Evolutionary conservation across 805 yeast genomes (phyloP).

Genomic region (Phaffomyces antillensis): DNA sequence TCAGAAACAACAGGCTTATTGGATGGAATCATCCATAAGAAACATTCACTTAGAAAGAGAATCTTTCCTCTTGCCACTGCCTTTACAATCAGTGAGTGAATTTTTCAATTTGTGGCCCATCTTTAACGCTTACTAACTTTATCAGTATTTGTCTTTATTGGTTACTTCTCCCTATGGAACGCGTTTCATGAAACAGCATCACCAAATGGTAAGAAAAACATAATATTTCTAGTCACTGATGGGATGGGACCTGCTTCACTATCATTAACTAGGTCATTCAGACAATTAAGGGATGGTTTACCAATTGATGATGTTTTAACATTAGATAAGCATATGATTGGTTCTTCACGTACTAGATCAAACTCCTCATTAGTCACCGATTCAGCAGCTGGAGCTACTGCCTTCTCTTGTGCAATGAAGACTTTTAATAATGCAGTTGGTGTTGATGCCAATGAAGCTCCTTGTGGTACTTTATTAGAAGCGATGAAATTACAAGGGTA

Average conservation of each 20-base stretch:
- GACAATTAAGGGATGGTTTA: conserved; percentile 52
- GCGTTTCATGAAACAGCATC: neutral
- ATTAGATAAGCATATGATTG: conserved; percentile 67
- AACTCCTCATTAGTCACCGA: conserved; percentile 76
- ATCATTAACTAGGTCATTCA: conserved; percentile 70
- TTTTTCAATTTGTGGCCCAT: neutral
- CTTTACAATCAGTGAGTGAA: neutral
- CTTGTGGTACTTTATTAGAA: conserved; percentile 86
- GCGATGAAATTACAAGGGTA: conserved; percentile 79
- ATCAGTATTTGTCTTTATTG: neutral
- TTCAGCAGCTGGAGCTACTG: conserved; percentile 97
- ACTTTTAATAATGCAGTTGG: conserved; percentile 89
- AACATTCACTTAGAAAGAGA: neutral
- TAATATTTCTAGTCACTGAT: conserved; percentile 84
- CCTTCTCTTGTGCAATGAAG: conserved; percentile 79
- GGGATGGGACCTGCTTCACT: conserved; percentile 94
- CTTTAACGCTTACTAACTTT: neutral
- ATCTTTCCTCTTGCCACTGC: neutral
- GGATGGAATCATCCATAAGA: neutral
- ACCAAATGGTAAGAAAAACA: conserved; percentile 46
- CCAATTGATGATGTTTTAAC: conserved; percentile 47
- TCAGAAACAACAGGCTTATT: neutral
- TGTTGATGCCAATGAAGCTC: conserved; percentile 58
- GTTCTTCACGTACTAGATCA: conserved; percentile 81
- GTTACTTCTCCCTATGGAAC: neutral